These are phyloP conservation scores for Zea luxurians DNA, from an alignment of 176 grass and related monocot species.

Conservation along the genomic window DNA sequence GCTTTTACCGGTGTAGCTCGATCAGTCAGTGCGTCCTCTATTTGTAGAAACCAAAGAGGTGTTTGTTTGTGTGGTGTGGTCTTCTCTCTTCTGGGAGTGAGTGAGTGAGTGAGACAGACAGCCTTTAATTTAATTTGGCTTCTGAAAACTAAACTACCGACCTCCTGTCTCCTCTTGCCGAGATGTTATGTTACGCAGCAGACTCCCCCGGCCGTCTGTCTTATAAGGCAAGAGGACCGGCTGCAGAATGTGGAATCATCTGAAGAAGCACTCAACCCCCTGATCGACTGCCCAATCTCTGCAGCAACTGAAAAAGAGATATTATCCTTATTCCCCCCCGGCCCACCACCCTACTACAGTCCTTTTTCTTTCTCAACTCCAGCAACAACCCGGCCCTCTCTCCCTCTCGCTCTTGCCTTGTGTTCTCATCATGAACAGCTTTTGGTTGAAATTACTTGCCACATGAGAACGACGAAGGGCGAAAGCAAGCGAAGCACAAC, in stretches of 20 bases:
- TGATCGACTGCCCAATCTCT: conserved; percentile 49
- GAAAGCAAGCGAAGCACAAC: conserved; percentile 52
- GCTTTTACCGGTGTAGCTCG: conserved; percentile 26
- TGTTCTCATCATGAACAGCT: conserved; percentile 51
- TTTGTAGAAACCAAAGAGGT: conserved; percentile 56
- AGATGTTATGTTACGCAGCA: neutral
- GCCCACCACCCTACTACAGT: too few relatives aligned
- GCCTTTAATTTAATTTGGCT: conserved; percentile 29
- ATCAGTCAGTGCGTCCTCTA: conserved; percentile 39
- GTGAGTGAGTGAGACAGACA: neutral
- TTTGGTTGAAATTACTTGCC: conserved; percentile 63
- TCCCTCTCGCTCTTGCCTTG: conserved; percentile 6
- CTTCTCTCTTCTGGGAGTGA: conserved; percentile 37
- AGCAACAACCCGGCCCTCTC: conserved; percentile 1
- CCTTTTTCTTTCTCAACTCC: conserved; percentile 52
- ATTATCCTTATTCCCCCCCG: conserved; percentile 72
- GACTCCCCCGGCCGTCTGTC: conserved; percentile 1
- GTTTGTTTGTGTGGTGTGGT: neutral
- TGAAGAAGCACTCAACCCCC: conserved; percentile 48
- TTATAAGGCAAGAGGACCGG: conserved; percentile 45
- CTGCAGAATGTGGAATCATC: conserved; percentile 57
- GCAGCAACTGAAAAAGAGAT: conserved; percentile 81
- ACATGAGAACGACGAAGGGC: conserved; percentile 43
- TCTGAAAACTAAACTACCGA: conserved; percentile 33
- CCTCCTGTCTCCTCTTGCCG: conserved; percentile 25